Base-by-base conservation (phyloP, 257 asterid genomes). In the Solanum commersonii region DNA sequence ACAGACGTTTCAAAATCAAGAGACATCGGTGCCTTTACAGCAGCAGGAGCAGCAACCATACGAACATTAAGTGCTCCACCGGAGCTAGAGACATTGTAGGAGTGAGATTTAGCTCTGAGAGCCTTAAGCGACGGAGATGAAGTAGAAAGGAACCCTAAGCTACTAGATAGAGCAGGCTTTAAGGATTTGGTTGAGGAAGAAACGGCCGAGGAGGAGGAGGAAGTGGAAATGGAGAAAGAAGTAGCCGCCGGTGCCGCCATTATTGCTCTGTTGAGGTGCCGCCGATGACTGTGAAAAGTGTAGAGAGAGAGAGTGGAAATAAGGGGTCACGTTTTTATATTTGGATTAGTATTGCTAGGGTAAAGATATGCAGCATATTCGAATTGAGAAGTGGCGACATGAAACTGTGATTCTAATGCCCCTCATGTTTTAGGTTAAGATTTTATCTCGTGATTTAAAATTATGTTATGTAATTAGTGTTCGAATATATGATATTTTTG, bases 1-100 rank as follows among this genome's bases (percentile, higher is more conserved):
- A 96, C 94, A 35, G 95, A 90, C 6, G 98, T 93, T 33, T 95
- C 95, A 88, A 96, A 96, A 92, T 96, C 98, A 20, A 94, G 94
- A 10, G 94, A 88, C 82, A 85, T 86, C 6, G 86, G 94, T 23
- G 93, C 88, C 87, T 89, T 92, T 13, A 94, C 86, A 37, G 95
- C 23, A 31, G 89, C 10, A 34, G 96, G 91, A 3, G 88, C 90
- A 1, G 99, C 92, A 27, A 96, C 97, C 98, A 93, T 93, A 23
- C 92, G 91, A 81, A 95, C 96, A 7, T 89, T 91, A 16, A 92
- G 25, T 63, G 97, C 91, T 5, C 96, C 92, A 78, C 94, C 94
- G 81, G 92, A 46, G 10, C 71, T 35, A 15, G 89, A 56, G 8
- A 91, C 82, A 29, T 88, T 67, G 79, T 86, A 73, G 37, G 89